Evolutionary conservation across 2,329 filamentous ascomycete genomes (phyloP).

Genomic region (Magnaporthales sp.): DNA sequence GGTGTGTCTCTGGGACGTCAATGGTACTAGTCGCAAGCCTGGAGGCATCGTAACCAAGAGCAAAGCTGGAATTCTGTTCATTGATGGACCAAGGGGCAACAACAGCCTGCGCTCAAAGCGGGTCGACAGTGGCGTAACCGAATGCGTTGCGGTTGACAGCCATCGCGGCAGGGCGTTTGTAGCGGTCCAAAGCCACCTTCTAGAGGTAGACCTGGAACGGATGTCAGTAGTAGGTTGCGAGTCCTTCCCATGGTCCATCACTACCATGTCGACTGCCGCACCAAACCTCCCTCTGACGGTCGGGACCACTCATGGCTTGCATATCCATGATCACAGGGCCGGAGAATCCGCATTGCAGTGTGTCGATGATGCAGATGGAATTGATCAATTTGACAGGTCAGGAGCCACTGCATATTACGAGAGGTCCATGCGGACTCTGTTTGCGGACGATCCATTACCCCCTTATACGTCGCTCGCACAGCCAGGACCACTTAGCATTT

Average conservation of each 20-base stretch:
- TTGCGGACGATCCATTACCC: constrained; percentile 43
- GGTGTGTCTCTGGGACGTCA: constrained; percentile 78
- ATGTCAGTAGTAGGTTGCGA: constrained; percentile 61
- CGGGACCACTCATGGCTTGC: constrained; percentile 71
- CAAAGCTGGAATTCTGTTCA: constrained; percentile 56
- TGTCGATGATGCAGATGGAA: constrained; percentile 23
- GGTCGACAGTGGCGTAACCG: constrained; percentile 65
- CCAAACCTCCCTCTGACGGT: constrained; percentile 67
- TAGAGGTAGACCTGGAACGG: constrained; percentile 73
- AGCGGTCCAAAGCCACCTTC: constrained; percentile 66
- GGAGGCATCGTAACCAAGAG: constrained; percentile 61
- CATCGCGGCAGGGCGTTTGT: constrained; percentile 62
- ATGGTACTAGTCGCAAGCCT: constrained; percentile 40
- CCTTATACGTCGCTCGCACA: constrained; percentile 67
- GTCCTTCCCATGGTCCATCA: constrained; percentile 74
- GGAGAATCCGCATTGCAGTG: constrained; percentile 18
- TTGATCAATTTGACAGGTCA: constrained; percentile 23
- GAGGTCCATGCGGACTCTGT: constrained; percentile 25
- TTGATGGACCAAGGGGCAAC: constrained; percentile 36
- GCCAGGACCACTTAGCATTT: constrained; percentile 72
- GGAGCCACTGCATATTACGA: constrained; percentile 21
- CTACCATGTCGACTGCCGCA: constrained; percentile 64
- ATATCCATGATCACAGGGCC: constrained; percentile 69
- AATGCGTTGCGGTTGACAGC: constrained; percentile 76
- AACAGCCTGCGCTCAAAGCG: constrained; percentile 46